Base-by-base conservation (phyloP, 2,329 filamentous ascomycete genomes). In the Aspergillus tamarii region DNA sequence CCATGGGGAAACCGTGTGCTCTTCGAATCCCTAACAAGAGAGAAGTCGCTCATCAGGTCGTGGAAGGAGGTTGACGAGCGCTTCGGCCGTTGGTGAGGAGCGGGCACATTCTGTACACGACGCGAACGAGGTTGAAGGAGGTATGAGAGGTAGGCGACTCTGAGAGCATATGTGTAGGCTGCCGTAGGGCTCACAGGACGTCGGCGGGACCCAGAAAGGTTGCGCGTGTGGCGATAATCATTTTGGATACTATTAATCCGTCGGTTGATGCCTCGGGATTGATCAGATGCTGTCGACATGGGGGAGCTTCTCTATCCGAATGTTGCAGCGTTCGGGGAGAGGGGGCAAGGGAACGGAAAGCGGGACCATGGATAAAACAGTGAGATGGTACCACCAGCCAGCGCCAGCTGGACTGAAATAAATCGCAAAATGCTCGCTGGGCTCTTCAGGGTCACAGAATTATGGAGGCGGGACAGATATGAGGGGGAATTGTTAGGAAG, bases 121-220 rank as follows among this genome's bases (percentile, higher is more conserved):
- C 94, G 95, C 73, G 92, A 87, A 74, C 93, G 91, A 67, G 95
- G 94, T 77, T 97, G 93, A 59, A 99, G 86, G 52, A 98, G 89
- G 79, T 99, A 96, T 78, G 94, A 87, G 63, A 99, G 90, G 79
- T 93, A 97, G 70, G 94, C 94, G 70, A 92, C 89, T 66, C 95
- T 91, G 60, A 99, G 88, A 72, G 94, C 93, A 80, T 93, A 97
- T 67, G 89, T 91, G 81, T 96, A 97, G 75, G 93, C 94, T 80
- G 97, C 93, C 72, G 96, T 91, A 76, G 84, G 74, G 68, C 72
- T 80, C 65, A 84, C 73, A 19, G 78, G 77, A 57, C 80, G 80
- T 61, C 78, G 77, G 61, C 80, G 78, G 56, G 75, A 74, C 62
- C 75, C 67, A 41, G 82, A 84, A 52, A 76, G 75, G 66, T 77